phyloP scores from a whole-genome alignment of 441 rosid genomes.

The Biscutella auriculata region DNA sequence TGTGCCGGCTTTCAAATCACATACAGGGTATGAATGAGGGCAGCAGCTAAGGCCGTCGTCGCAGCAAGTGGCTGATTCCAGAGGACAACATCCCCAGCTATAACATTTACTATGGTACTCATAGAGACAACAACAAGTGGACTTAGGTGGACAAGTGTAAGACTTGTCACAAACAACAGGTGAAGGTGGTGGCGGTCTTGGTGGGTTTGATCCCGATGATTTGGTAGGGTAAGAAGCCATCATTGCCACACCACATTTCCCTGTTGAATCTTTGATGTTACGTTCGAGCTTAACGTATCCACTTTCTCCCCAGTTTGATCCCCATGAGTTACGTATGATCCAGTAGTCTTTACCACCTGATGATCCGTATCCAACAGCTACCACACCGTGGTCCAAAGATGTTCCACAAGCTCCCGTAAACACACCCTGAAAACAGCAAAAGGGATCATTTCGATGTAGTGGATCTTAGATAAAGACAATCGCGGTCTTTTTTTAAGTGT shows the following conservation, averaged over 20 bases:
- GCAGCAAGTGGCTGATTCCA: conserved; percentile 55
- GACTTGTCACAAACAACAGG: conserved; percentile 47
- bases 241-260: conserved; percentile 54
- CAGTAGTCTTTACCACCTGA: conserved; percentile 20
- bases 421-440: conserved; percentile 23
- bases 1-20: conserved; percentile 19
- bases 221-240: conserved; percentile 51
- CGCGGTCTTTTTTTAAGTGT: background rate
- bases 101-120: conserved; percentile 33
- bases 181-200: conserved; percentile 45
- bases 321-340: conserved; percentile 40
- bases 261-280: conserved; percentile 21
- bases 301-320: conserved; percentile 46
- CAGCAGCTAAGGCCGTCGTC: conserved; percentile 43
- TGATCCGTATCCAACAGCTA: conserved; percentile 27
- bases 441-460: background rate
- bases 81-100: conserved; percentile 63
- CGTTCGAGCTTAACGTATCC: conserved; percentile 47
- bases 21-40: conserved; percentile 22
- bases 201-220: conserved; percentile 37
- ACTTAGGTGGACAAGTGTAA: conserved; percentile 35
- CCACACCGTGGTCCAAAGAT: conserved; percentile 26
- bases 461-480: background rate
- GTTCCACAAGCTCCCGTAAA: conserved; percentile 29
- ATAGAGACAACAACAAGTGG: conserved; percentile 52